Evolutionary conservation across 306 rosid species (phyloP), one percentile per base, ranked within the genome.

Genomic region (Heteromeles arbutifolia): DNA sequence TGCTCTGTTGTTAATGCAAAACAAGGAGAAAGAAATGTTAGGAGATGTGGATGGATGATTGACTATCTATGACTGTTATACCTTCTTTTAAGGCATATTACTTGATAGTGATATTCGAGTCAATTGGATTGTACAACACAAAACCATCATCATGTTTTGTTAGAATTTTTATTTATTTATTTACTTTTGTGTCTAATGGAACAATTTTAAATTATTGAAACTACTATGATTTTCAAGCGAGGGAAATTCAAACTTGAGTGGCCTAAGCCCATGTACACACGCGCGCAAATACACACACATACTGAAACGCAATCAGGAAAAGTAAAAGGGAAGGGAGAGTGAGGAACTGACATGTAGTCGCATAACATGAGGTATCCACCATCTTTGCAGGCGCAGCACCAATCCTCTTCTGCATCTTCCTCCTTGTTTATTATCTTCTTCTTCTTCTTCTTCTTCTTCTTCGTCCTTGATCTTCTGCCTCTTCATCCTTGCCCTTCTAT

Each of bases 301-400:
- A 3, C 14, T 43, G 48, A 43, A 43, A 43, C 15, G 4, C 48
- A 43, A 39, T 43, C 15, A 43, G 48, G 13, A 43, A 43, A 43
- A 43, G 48, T 43, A 12, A 43, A 43, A 43, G 48, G 15, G 48
- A 43, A 43, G 1, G 48, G 48, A 43, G 13, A 12, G 15, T 43
- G 48, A 43, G 48, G 48, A 43, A 76, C 81, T 57, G 24, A 86
- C 90, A 67, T 45, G 76, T 76, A 37, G 10, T 84, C 86, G 78
- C 87, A 86, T 64, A 86, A 11, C n/a, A 81, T 74, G 48, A 84
- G 70, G 48, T 81, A 50, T 26, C 90, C 87, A 31, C 90, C 90
- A 57, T 86, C 87, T 82, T 86, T 86, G 84, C 90, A 86, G 37
- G n/a, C 21, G 86, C 84, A 84, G 66, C 87, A 86, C 90, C 90